Evolutionary conservation across 2,329 filamentous ascomycete species (phyloP).

Genomic region (Colletotrichum aenigma): DNA sequence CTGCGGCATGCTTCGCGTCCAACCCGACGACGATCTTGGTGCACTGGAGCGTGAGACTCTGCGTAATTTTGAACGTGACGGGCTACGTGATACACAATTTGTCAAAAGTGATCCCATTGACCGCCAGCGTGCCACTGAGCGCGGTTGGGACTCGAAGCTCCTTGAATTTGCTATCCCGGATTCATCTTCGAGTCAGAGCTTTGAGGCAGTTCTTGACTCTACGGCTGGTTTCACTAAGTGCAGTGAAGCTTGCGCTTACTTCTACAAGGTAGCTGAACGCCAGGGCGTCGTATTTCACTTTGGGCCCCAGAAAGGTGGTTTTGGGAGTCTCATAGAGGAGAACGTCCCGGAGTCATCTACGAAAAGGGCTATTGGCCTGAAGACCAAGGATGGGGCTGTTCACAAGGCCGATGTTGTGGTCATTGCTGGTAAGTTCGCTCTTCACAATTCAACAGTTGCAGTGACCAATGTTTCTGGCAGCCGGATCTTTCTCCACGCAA

Average conservation of each 20-base stretch:
- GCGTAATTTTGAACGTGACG: constrained; percentile 26
- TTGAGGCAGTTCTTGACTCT: constrained; percentile 28
- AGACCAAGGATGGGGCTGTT: constrained; percentile 37
- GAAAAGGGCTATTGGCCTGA: constrained; percentile 38
- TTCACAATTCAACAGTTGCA: not conserved
- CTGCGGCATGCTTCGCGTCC: constrained; percentile 30
- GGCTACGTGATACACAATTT: constrained; percentile 26
- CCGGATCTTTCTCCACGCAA: constrained; percentile 35
- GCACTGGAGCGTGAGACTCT: constrained; percentile 27
- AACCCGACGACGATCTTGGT: constrained; percentile 23
- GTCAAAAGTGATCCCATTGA: constrained; percentile 23
- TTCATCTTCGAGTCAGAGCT: not conserved
- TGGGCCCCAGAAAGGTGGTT: constrained; percentile 25
- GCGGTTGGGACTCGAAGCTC: constrained; percentile 25
- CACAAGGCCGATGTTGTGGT: constrained; percentile 38
- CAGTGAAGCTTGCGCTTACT: constrained; percentile 24
- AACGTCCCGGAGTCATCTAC: not conserved
- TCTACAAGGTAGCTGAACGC: constrained; percentile 21
- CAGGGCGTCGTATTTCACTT: constrained; percentile 29
- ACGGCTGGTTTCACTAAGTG: constrained; percentile 26
- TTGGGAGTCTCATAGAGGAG: constrained; percentile 27
- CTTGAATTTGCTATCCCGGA: constrained; percentile 27
- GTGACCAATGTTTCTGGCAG: constrained; percentile 9
- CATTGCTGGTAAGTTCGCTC: constrained; percentile 40
- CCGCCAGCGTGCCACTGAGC: constrained; percentile 17